Base-by-base conservation (phyloP, 306 rosid genomes). In the Quercus alba region DNA sequence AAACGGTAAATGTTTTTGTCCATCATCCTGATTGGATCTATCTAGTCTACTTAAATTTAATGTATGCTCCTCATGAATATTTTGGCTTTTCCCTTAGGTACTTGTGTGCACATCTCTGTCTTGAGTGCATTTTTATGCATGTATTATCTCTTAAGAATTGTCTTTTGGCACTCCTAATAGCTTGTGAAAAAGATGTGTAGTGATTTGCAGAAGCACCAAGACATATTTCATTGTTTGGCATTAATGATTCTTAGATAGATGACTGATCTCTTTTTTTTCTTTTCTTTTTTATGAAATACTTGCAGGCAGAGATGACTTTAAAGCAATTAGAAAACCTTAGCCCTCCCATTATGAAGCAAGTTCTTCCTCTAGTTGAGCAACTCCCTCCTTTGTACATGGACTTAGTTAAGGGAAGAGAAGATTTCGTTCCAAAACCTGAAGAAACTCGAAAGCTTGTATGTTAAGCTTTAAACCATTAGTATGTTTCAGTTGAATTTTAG, bases 281-380 rank as follows among this genome's bases (percentile, higher is more conserved):
- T 41, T 41, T 8, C 64, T 38, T 79, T 72, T 73, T 76, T 49
- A 61, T 72, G 73, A 77, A 75, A 80, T 70, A 56, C 74, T 76
- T 90, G 90, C 98, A 95, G 98, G 98, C 98, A 23, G 97, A 91
- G 90, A 90, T 95, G 90, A 95, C 99, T 67, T 73, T 95, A 81
- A 90, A 88, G 85, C 95, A 91, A 76, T 74, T 93, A 66, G 94
- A 79, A 87, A 95, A 83, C 79, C 93, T 93, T 77, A 89, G 97
- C 90, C 98, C 99, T 80, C 92, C 98, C 75, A 86, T 95, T 78
- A 81, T 95, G 98, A 95, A 93, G 91, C 99, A 95, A 90, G 96
- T 90, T 86, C 87, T 93, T 85, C 99, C 99, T 81, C 86, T 95
- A 76, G 93, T 95, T 81, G 98, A 91, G 91, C 99, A 95, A 83